A percentile compares a stretch with the other conserved stretches of the same genome.
Conservation (phyloP, 1,284 basidiomycete species). For the Schizophyllum amplum region DNA sequence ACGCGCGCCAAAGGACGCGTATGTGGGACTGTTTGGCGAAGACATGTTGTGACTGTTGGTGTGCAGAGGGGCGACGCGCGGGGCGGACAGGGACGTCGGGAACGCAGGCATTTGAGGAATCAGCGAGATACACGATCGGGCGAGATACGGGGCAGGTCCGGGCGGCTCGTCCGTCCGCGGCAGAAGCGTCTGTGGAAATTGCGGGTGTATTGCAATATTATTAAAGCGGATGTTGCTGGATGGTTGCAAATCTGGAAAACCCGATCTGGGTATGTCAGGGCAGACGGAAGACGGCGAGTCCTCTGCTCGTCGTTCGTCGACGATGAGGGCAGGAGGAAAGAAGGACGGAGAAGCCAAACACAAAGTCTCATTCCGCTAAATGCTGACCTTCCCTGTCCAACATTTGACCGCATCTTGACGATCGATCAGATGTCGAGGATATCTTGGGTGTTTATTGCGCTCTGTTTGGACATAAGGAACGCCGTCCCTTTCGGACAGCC, state of each 20-base stretch:
- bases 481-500: background rate
- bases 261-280: background rate
- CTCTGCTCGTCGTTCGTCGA: no score
- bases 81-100: no score
- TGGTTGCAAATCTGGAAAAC: background rate
- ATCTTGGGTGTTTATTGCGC: background rate
- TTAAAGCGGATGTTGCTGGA: background rate
- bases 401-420: background rate
- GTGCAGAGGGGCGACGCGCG: background rate
- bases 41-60: conserved; percentile 9
- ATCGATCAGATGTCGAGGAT: background rate
- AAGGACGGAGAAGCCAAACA: background rate
- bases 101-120: background rate
- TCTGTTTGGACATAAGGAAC: background rate
- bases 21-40: conserved; percentile 20
- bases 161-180: background rate
- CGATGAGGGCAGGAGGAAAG: background rate
- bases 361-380: background rate
- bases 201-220: background rate
- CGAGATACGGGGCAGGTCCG: background rate
- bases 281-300: no score
- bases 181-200: background rate
- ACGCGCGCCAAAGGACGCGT: conserved; percentile 18
- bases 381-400: background rate
- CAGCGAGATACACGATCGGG: background rate